Conservation (phyloP, 2,329 filamentous ascomycete species). For the Tolypocladium paradoxum region DNA sequence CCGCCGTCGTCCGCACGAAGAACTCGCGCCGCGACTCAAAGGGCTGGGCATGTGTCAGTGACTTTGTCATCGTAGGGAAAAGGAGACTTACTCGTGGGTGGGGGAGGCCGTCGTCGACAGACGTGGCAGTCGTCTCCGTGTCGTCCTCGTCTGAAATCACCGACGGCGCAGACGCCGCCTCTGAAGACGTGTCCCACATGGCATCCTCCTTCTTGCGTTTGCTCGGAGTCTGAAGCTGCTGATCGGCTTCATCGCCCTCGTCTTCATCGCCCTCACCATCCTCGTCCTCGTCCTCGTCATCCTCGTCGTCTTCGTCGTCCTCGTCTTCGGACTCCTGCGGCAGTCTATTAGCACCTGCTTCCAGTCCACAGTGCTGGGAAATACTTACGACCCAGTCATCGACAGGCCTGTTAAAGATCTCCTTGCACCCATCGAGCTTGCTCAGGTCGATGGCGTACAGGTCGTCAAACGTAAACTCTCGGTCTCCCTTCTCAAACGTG, state of each 20-base stretch:
- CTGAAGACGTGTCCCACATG: slow-evolving; percentile 26
- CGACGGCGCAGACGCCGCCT: slow-evolving; percentile 15
- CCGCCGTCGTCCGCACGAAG: slow-evolving; percentile 74
- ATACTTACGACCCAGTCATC: slow-evolving; percentile 65
- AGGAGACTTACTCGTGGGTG: slow-evolving; percentile 43
- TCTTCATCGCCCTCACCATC: slow-evolving; percentile 43
- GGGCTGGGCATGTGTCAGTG: slow-evolving; percentile 42
- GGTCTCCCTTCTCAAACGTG: slow-evolving; percentile 88
- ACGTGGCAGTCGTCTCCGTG: slow-evolving; percentile 34
- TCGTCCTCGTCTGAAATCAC: slow-evolving; percentile 31
- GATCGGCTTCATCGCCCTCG: slow-evolving; percentile 36
- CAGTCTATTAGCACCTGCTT: slow-evolving; percentile 6
- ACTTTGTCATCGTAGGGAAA: background rate
- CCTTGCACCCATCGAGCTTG: slow-evolving; percentile 86
- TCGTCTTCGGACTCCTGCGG: slow-evolving; percentile 46
- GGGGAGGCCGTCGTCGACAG: slow-evolving; percentile 64
- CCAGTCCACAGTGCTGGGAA: background rate
- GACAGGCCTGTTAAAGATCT: slow-evolving; percentile 77
- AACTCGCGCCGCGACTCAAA: slow-evolving; percentile 91
- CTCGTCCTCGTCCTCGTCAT: slow-evolving; percentile 49
- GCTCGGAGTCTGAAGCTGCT: slow-evolving; percentile 36
- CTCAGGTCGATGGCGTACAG: slow-evolving; percentile 88
- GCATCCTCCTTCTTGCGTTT: slow-evolving; percentile 45
- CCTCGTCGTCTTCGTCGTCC: slow-evolving; percentile 48
- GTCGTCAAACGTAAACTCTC: slow-evolving; percentile 93